Base-by-base conservation (phyloP, 106 monocot species). In the Dioscorea zingiberensis region DNA sequence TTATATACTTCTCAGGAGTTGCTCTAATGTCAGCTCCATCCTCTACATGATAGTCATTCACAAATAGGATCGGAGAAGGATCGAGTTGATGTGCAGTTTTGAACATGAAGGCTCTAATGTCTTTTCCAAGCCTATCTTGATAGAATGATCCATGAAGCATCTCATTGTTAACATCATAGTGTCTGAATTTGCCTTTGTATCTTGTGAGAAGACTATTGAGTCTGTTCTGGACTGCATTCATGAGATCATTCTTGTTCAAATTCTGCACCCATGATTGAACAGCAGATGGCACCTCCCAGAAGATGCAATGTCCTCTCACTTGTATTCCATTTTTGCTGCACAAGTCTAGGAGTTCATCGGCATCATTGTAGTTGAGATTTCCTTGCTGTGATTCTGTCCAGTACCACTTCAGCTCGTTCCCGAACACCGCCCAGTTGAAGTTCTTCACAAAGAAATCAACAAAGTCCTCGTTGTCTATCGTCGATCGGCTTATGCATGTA, bases 61-160 rank as follows among this genome's bases (percentile, higher is more conserved):
- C 93, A 69, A 94, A 94, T 9, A 94, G 83, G 12, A 32, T 47
- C 0, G 93, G 69, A n/a, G 86, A 71, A 16, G 93, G 74, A 73
- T 94, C 93, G 5, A 89, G 55, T 60, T 86, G 74, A 53, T 62
- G 53, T 7, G 86, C 83, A 2, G 79, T 74, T 72, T 89, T 84
- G 58, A 89, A 94, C 85, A 94, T 86, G 47, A 64, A 59, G 1
- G 81, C 55, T 58, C 86, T 73, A 16, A 89, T 79, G 21, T 82
- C 89, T 47, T 74, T 81, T 38, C 93, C 93, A 0, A 94, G 67
- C 45, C 69, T 73, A 47, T 94, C 89, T 60, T 84, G 83, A 32
- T 84, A 93, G 71, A 88, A 94, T 12, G 89, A 84, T 0, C 93
- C 93, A 72, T 89, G 93, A 18, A 94, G 89, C 89, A 94, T 94